phyloP scores from a whole-genome alignment of 306 rosid genomes.

The Vigna radiata region DNA sequence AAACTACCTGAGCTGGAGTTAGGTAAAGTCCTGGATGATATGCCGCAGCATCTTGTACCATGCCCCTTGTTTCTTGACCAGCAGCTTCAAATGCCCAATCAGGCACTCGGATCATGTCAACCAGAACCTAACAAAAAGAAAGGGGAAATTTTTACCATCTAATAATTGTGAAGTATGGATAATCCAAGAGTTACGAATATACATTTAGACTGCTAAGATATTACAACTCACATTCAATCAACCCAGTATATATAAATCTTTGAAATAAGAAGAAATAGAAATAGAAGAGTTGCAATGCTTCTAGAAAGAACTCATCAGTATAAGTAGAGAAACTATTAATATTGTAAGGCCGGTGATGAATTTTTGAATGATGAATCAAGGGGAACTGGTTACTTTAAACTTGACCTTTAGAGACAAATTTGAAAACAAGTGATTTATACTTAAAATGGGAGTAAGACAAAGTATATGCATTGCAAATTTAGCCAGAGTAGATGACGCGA shows the following conservation, averaged over 20 bases:
- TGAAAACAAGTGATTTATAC: background rate
- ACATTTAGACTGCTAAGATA: conserved; percentile 37
- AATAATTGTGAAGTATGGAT: conserved; percentile 24
- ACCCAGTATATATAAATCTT: conserved; percentile 15
- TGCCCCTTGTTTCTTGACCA: conserved; percentile 91
- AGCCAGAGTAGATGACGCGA: background rate
- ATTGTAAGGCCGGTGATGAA: background rate
- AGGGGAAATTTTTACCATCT: conserved; percentile 37
- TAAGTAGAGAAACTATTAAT: conserved; percentile 6
- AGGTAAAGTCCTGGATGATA: conserved; percentile 95
- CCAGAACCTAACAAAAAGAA: conserved; percentile 66
- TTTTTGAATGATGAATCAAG: background rate
- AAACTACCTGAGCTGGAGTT: conserved; percentile 93
- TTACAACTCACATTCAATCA: conserved; percentile 21
- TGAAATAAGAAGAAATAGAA: conserved; percentile 10
- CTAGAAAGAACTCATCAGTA: conserved; percentile 16
- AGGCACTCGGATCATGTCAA: conserved; percentile 98
- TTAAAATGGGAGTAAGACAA: background rate
- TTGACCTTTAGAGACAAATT: background rate
- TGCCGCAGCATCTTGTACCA: conserved; percentile 94
- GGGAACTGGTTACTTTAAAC: background rate
- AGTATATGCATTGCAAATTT: background rate
- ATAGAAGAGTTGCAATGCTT: conserved; percentile 12
- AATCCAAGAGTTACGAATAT: conserved; percentile 26
- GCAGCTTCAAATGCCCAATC: conserved; percentile 99